phyloP scores from a whole-genome alignment of 768 basidiomycete genomes.

The Fibroporia radiculosa region DNA sequence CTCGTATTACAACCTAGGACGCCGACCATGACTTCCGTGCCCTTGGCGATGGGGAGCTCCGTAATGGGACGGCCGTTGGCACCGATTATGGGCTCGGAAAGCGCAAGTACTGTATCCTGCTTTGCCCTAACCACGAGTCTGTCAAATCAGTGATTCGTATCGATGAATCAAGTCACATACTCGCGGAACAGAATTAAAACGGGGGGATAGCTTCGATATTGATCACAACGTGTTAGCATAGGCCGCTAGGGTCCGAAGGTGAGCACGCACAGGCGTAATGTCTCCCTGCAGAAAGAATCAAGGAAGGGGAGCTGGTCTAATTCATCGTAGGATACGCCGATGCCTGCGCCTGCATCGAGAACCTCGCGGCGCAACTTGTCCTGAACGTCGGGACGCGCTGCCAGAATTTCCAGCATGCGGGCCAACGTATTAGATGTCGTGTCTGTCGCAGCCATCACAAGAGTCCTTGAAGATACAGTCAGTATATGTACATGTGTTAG shows the following conservation, averaged over 20 bases:
- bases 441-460: constrained; percentile 22
- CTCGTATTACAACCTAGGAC: constrained; percentile 42
- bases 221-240: not conserved
- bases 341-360: constrained; percentile 2
- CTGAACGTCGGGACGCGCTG: constrained; percentile 17
- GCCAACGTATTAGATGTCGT: constrained; percentile 19
- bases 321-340: constrained; percentile 13
- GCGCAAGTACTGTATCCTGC: constrained; percentile 51
- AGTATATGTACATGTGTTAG: not conserved
- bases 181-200: constrained; percentile 28
- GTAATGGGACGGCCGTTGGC: constrained; percentile 31
- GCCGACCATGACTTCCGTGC: constrained; percentile 35
- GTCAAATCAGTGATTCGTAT: no score
- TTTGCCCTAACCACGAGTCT: constrained; percentile 23
- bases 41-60: constrained; percentile 39
- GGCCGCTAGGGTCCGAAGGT: not conserved
- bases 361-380: constrained; percentile 18
- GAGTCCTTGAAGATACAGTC: constrained; percentile 7
- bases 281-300: constrained; percentile 56
- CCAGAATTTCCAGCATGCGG: constrained; percentile 17
- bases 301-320: constrained; percentile 45
- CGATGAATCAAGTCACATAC: not conserved
- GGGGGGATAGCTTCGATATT: constrained; percentile 31
- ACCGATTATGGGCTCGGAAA: constrained; percentile 40
- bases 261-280: constrained; percentile 34